Evolutionary conservation across 352 stramenopile genomes (phyloP), one percentile per base, ranked within the genome.

Genomic region (Pythium sp.): DNA sequence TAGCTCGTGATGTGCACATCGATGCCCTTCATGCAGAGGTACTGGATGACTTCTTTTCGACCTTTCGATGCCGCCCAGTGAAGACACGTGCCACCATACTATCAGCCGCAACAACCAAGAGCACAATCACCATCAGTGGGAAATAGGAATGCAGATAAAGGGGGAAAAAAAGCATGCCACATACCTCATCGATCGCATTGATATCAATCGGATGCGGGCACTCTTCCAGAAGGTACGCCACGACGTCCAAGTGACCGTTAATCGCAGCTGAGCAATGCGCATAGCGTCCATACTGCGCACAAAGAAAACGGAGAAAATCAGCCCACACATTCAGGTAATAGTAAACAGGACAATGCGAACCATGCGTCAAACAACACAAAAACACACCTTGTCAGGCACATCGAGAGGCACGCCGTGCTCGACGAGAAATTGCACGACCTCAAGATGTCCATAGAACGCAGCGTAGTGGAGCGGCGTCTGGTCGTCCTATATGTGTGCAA

Each of bases 1-100:
- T 94, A 96, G 84, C 88, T 96, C 38, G 88, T 96, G 68, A 93
- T 77, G 68, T 96, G 87, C 53, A 96, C 89, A 66, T 96, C 88
- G 55, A 96, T 96, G 70, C 86, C 88, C 56, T 91, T 93, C 80
- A 90, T 94, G 49, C 86, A 94, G 22, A 96, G 68, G 57, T 96
- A 96, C 77, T 96, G 88, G 24, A 96, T 81, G 36, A 96, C 88
- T 64, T 96, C 88, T 67, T 94, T 96, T 2, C 88, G 75, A 18
- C 88, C 88, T 55, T 93, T 93, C 0, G 87, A 90, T 24, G 88
- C 78, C 8, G 88, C 88, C 88, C 88, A 96, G 63, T 96, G 88
- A 22, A 96, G 76, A 69, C 86, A 94, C 7, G 88, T 93, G 55
- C 85, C 83, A 49, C 88, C 88, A 69, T 94, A 96, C 86, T 95